A percentile compares a stretch with the other conserved stretches of the same genome.
Evolutionary conservation across 202 grass and related monocot species (phyloP).

Genomic region (Saccharum hybrid): DNA sequence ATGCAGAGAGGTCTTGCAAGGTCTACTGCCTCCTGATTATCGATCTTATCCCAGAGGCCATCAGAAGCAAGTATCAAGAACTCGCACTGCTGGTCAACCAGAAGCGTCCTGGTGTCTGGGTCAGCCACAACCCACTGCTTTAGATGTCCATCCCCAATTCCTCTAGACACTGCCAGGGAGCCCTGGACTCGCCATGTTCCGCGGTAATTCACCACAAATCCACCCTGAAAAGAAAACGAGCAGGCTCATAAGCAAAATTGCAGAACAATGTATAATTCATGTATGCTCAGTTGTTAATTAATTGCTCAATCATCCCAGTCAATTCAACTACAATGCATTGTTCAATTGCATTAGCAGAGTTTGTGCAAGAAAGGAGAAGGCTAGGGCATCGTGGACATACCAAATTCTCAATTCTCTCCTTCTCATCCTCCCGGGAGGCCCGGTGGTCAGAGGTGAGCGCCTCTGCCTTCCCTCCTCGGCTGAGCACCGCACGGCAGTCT

Average conservation of each 20-base stretch:
- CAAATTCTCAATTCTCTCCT: constrained; percentile 77
- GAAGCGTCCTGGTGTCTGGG: constrained; percentile 71
- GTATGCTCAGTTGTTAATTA: neutral
- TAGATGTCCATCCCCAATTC: constrained; percentile 82
- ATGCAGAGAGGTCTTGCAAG: constrained; percentile 56
- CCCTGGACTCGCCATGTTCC: constrained; percentile 98
- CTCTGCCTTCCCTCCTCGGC: constrained; percentile 76
- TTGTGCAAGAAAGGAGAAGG: neutral
- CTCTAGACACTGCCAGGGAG: constrained; percentile 82
- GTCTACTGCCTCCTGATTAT: constrained; percentile 79
- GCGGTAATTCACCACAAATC: constrained; percentile 75
- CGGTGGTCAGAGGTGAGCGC: constrained; percentile 84
- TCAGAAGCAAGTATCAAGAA: constrained; percentile 95
- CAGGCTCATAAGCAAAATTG: constrained; percentile 21
- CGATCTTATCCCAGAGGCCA: constrained; percentile 93
- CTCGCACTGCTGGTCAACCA: constrained; percentile 67
- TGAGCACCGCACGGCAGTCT: constrained; percentile 87
- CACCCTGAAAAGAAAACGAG: constrained; percentile 64
- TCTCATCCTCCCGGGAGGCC: constrained; percentile 75
- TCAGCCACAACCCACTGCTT: constrained; percentile 91
- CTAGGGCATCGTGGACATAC: constrained; percentile 39
- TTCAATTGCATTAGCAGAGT: neutral
- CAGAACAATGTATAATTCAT: neutral
- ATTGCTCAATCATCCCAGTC: neutral
- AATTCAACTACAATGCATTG: neutral